Conservation (phyloP, 1,284 basidiomycete genomes). For the Irpex lacteus region DNA sequence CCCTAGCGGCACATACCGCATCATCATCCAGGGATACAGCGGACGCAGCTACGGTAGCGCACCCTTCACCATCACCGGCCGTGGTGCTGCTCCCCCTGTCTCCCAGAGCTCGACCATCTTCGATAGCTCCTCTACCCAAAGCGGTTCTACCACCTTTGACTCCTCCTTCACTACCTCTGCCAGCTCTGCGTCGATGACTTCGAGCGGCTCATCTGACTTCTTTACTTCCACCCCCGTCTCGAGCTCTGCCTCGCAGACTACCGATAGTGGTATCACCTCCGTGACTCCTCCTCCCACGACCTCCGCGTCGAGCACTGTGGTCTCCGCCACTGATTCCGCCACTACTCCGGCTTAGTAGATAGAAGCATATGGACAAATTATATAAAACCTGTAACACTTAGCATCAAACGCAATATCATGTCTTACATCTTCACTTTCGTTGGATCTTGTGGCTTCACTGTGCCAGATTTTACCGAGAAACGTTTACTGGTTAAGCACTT, state of each 20-base stretch:
- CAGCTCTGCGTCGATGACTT: neutral
- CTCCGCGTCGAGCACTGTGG: neutral
- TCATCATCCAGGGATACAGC: neutral
- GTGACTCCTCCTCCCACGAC: neutral
- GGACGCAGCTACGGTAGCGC: neutral
- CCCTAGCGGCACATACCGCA: neutral
- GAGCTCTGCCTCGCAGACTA: neutral
- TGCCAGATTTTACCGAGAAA: no score
- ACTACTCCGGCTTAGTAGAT: neutral
- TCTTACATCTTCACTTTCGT: no score
- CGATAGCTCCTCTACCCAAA: neutral
- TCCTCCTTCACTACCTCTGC: neutral
- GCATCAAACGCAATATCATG: no score
- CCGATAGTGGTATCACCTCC: neutral
- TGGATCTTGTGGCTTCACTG: no score
- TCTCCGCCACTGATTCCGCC: neutral
- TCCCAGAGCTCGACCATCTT: neutral
- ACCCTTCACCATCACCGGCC: neutral
- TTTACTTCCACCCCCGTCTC: neutral
- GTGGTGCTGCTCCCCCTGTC: neutral
- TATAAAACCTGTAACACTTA: no score
- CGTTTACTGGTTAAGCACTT: no score
- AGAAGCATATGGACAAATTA: neutral
- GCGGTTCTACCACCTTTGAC: neutral
- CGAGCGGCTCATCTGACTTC: neutral